Conservation (phyloP, 2,329 filamentous ascomycete species). For the Aspergillus pseudoglaucus region DNA sequence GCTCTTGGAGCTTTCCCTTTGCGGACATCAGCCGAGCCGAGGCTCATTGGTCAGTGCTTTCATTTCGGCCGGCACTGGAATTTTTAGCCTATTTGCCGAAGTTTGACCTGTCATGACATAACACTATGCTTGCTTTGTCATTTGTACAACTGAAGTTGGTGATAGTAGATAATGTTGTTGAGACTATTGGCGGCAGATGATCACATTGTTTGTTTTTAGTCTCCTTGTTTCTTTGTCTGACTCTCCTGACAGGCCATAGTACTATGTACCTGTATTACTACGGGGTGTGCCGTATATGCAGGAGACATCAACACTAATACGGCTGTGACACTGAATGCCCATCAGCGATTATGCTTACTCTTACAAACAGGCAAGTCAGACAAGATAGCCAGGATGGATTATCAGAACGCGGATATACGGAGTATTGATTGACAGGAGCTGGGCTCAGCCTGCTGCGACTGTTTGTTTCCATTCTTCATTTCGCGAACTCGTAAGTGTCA, state of each 20-base stretch:
- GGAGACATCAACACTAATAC: not conserved
- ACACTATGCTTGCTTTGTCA: too few relatives aligned
- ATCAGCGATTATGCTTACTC: not conserved
- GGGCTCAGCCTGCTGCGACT: not conserved
- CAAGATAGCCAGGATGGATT: not conserved
- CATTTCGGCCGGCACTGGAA: not conserved
- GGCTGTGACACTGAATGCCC: not conserved
- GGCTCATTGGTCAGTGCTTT: not conserved
- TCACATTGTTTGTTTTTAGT: not conserved
- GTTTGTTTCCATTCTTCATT: not conserved
- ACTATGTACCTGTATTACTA: not conserved
- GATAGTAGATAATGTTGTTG: not conserved
- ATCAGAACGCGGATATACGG: too few relatives aligned
- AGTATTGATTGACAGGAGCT: not conserved
- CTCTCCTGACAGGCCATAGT: not conserved
- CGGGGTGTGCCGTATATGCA: not conserved
- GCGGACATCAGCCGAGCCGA: not conserved
- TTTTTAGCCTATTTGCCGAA: not conserved
- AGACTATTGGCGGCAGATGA: not conserved
- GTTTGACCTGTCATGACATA: too few relatives aligned
- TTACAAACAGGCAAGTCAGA: not conserved
- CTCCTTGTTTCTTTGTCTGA: not conserved
- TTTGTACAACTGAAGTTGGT: too few relatives aligned
- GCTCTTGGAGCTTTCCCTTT: conserved; percentile 1
- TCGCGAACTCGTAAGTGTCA: too few relatives aligned